Evolutionary conservation across 1,284 basidiomycete genomes (phyloP), one percentile per base, ranked within the genome.

Genomic region (Melampsora larici-populina): DNA sequence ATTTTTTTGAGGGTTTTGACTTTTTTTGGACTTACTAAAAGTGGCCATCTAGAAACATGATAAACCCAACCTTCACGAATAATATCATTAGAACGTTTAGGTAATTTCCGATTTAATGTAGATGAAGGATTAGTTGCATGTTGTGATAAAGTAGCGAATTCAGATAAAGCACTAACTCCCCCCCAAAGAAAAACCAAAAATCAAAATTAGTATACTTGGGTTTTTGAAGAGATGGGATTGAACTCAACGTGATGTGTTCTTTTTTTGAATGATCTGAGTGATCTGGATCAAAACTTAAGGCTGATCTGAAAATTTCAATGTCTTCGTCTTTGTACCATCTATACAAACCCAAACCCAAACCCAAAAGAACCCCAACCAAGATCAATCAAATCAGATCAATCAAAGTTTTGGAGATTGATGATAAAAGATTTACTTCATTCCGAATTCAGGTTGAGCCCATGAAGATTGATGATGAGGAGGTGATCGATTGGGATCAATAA

Each of bases 31-130:
- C 90, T 72, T 82, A 95, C 94, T 79, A 97, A 86, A 29, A 97
- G 84, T 1, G 94, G 94, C 93, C 94, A 97, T 78, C 94, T 88
- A 49, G 94, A 86, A 29, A 94, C 84, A 68, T 93, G 86, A 82
- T 91, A 97, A 29, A 91, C 85, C 87, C 90, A 90, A 72, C 94
- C 93, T 81, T 90, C 78, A 85, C 86, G 29, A 85, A 85, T 43
- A 79, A 81, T 79, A 70, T 86, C 87, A 49, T 76, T 79, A 48
- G 80, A 79, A 43, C 80, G 80, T 81, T 87, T 89, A 79, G 86
- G 87, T 78, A 88, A 87, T 66, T 3, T 55, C 46, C 43, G 63
- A 31, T 51, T 65, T 31, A 31, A 29, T 24, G 33, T 6, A 9
- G 55, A n/a, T 26, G 21, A 21, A 15, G 73, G 55, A 31, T 29